Evolutionary conservation across 257 asterid species (phyloP).

Genomic region (Gentiana dahurica): DNA sequence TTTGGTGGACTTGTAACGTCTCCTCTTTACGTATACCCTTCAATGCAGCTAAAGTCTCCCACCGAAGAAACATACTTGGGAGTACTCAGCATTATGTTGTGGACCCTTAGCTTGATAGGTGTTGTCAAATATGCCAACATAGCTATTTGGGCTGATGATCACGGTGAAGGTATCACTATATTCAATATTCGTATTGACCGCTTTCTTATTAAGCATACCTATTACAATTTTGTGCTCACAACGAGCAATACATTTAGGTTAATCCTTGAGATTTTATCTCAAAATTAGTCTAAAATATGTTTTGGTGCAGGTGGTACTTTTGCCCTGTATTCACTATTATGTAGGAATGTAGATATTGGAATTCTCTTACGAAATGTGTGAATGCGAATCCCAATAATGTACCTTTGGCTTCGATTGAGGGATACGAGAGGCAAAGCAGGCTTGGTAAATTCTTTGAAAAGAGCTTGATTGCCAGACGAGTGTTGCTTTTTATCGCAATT

Average conservation of each 20-base stretch:
- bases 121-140: slow-evolving; percentile 31
- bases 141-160: slow-evolving; percentile 40
- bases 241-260: too few species aligned
- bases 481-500: slow-evolving; percentile 36
- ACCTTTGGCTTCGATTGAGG: slow-evolving; percentile 3
- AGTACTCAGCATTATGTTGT: slow-evolving; percentile 33
- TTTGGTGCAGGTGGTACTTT: slow-evolving; percentile 44
- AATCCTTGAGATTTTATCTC: too few species aligned
- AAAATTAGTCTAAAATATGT: not conserved
- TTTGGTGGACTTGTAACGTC: slow-evolving; percentile 44
- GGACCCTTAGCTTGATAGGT: slow-evolving; percentile 39
- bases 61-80: slow-evolving; percentile 35
- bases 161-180: slow-evolving; percentile 31
- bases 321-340: slow-evolving; percentile 52
- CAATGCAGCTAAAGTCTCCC: slow-evolving; percentile 33
- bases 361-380: slow-evolving; percentile 20
- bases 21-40: slow-evolving; percentile 41
- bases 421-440: slow-evolving; percentile 15
- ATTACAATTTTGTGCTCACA: not conserved
- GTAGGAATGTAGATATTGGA: slow-evolving; percentile 39
- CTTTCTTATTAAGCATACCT: too few species aligned
- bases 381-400: slow-evolving; percentile 10
- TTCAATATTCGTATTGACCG: not conserved
- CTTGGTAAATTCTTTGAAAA: slow-evolving; percentile 32
- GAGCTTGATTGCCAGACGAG: slow-evolving; percentile 32